phyloP scores from a whole-genome alignment of 768 basidiomycete genomes.

The Leccinum broughii region DNA sequence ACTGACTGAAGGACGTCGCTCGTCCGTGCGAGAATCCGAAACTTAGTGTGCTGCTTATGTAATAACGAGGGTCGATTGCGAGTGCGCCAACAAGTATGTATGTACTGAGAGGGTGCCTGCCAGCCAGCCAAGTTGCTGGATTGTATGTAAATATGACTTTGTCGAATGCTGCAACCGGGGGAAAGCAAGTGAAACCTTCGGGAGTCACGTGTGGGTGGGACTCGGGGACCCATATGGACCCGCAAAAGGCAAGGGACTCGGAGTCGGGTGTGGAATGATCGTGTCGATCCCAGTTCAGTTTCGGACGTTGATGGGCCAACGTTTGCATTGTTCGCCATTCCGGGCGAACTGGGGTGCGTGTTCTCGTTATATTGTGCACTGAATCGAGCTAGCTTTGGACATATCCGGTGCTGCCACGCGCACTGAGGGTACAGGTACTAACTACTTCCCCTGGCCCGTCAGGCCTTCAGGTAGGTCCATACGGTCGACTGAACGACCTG shows the following conservation, averaged over 20 bases:
- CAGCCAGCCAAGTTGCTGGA: not conserved
- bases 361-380: slow-evolving; percentile 26
- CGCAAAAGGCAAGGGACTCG: slow-evolving; percentile 34
- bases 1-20: slow-evolving; percentile 4
- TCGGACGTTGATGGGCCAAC: not conserved
- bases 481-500: slow-evolving; percentile 7
- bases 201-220: slow-evolving; percentile 33
- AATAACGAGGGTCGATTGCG: slow-evolving; percentile 9
- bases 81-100: not conserved
- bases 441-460: not conserved
- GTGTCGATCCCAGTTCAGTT: slow-evolving; percentile 3
- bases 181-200: not conserved
- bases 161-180: not conserved
- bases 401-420: not conserved
- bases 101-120: not conserved
- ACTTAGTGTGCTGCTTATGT: slow-evolving; percentile 21
- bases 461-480: not conserved
- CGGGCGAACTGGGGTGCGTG: slow-evolving; percentile 22
- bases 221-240: slow-evolving; percentile 41
- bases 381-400: slow-evolving; percentile 18
- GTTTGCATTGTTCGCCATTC: slow-evolving; percentile 32
- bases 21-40: slow-evolving; percentile 26
- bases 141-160: not conserved
- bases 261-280: slow-evolving; percentile 3
- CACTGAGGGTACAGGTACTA: slow-evolving; percentile 3